A percentile compares a stretch with the other conserved stretches of the same genome.
phyloP scores from a whole-genome alignment of 2,329 filamentous ascomycete species.

The Atkinsonella texensis region DNA sequence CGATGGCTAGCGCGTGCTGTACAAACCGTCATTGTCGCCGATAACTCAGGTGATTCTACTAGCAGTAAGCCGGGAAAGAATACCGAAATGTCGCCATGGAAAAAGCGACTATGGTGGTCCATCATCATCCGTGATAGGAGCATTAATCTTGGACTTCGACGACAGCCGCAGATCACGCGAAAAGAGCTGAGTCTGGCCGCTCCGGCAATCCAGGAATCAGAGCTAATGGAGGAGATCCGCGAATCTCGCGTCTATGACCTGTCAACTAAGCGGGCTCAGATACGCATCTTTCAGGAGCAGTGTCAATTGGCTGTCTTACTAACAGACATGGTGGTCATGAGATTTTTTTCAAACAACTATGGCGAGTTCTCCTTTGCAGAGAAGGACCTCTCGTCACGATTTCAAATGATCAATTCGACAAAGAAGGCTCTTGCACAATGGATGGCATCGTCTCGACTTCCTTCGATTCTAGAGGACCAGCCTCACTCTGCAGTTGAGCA shows the following conservation, averaged over 20 bases:
- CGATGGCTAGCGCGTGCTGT: not conserved
- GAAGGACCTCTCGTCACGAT: not conserved
- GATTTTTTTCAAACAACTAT: not conserved
- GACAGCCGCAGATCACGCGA: not conserved
- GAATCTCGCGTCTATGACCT: not conserved
- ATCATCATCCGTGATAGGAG: conserved; percentile 1
- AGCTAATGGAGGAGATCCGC: not conserved
- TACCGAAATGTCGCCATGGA: not conserved
- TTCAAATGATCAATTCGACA: not conserved
- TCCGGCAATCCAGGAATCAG: not conserved
- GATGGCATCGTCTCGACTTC: not conserved
- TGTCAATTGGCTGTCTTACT: not conserved
- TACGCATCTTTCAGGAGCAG: not conserved
- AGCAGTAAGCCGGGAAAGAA: not conserved
- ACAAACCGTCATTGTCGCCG: not conserved
- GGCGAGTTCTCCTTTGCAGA: not conserved
- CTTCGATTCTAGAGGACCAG: not conserved
- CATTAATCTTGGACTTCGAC: not conserved
- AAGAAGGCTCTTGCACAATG: conserved; percentile 1
- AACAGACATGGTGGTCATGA: conserved; percentile 1
- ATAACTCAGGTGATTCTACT: not conserved
- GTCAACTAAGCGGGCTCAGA: not conserved
- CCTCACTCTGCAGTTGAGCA: not conserved
- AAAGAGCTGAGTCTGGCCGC: not conserved
- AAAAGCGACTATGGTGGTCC: conserved; percentile 1